Base-by-base conservation (phyloP, 2,329 filamentous ascomycete species). In the Rhynchosporium agropyri region DNA sequence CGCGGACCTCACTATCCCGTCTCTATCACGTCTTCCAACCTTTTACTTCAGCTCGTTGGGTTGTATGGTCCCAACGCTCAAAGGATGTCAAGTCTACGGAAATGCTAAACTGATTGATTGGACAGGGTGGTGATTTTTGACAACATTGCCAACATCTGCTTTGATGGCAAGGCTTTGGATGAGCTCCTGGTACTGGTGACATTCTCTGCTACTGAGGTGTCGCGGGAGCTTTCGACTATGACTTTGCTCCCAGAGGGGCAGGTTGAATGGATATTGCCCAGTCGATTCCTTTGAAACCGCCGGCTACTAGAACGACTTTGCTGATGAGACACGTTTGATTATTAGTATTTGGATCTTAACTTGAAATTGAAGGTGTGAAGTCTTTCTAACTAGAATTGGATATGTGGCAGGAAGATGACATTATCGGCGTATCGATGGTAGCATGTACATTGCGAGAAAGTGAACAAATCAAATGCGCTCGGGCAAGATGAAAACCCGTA, bases 81-180 rank as follows among this genome's bases (percentile, higher is more conserved):
- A 88, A 88, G 65, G 43, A 87, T 79, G 74, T 89, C 85, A 66
- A 89, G 81, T 64, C 79, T 79, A 31, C 81, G 81, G 65, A 83
- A 86, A 48, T 76, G 77, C 2, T 76, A 68, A 1, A 87, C 76
- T 0, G 82, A 77, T 6, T 76, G 74, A 1, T 78, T 71, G 20
- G 88, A 78, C 4, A 88, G 77, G 15, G 71, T 72, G n/a, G 79
- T 77, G 60, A 84, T 76, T 9, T 79, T 81, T 0, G 71, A 38
- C 4, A 20, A 84, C 65, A 31, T 75, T 79, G 36, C 78, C 77
- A 3, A 77, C 82, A 67, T 89, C 80, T 1, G 83, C 85, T 74
- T 85, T 79, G 29, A 89, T 77, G 26, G 83, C 80, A 28, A 84
- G 6, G 81, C 80, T 3, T 79, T 77, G 57, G 80, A 75, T 3